Percentiles rank a stretch among this genome's conserved stretches.
phyloP scores from a whole-genome alignment of 139 green algal species.

The Chlamydomonas sp. region DNA sequence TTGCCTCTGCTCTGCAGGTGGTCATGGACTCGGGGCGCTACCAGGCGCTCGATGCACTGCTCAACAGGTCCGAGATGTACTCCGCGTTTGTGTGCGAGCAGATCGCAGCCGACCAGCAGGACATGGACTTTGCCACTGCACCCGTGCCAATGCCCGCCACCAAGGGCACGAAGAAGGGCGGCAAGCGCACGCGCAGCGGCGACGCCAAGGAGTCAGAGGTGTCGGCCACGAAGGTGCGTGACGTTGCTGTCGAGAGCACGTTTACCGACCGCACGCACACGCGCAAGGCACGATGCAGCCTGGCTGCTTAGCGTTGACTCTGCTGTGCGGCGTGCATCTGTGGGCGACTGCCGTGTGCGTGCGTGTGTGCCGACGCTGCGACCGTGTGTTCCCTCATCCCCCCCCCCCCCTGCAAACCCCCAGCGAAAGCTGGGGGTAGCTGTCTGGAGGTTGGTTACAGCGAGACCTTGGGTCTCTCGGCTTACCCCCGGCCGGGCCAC shows the following conservation, averaged over 20 bases:
- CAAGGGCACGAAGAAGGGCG: background rate
- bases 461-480: too few species aligned
- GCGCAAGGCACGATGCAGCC: background rate
- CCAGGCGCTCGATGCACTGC: conserved; percentile 16
- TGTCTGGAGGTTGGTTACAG: too few species aligned
- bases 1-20: background rate
- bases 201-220: conserved; percentile 9
- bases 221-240: background rate
- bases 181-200: conserved; percentile 2
- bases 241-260: background rate
- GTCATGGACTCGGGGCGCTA: conserved; percentile 7
- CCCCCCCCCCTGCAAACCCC: background rate
- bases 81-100: conserved; percentile 80
- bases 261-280: background rate
- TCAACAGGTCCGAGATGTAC: conserved; percentile 73
- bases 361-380: background rate
- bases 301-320: too few species aligned
- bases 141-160: background rate
- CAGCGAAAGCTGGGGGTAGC: too few species aligned
- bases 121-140: conserved; percentile 18
- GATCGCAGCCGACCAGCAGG: conserved; percentile 32
- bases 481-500: too few species aligned
- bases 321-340: too few species aligned
- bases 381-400: background rate
- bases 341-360: background rate